A percentile compares a stretch with the other conserved stretches of the same genome.
Evolutionary conservation across 306 rosid species (phyloP).

Genomic region (Delonix regia): DNA sequence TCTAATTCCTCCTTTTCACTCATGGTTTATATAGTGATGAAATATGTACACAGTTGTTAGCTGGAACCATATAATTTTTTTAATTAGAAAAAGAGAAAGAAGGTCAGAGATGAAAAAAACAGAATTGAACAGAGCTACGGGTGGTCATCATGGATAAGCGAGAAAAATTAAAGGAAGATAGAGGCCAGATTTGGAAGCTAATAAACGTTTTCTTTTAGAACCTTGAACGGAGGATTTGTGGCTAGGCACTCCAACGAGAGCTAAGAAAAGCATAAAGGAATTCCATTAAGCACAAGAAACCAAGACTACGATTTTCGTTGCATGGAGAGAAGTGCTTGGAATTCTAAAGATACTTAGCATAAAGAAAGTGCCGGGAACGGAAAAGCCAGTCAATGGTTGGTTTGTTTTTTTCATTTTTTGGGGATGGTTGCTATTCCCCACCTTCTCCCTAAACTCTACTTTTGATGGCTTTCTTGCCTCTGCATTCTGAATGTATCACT

Average conservation of each 20-base stretch:
- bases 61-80: conserved; percentile 13
- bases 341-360: conserved; percentile 60
- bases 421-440: conserved; percentile 45
- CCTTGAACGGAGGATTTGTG: conserved; percentile 47
- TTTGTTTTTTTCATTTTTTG: conserved; percentile 18
- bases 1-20: not conserved
- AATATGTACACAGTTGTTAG: conserved; percentile 1
- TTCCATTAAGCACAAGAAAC: conserved; percentile 70
- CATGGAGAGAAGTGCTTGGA: conserved; percentile 70
- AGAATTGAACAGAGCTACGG: conserved; percentile 12
- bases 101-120: not conserved
- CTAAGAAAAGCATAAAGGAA: conserved; percentile 70
- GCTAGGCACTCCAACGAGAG: conserved; percentile 49
- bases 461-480: conserved; percentile 48
- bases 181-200: conserved; percentile 43
- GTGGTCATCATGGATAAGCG: conserved; percentile 49
- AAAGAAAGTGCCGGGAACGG: conserved; percentile 49
- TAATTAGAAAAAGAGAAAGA: conserved; percentile 6
- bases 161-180: conserved; percentile 40
- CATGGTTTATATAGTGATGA: conserved; percentile 3
- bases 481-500: conserved; percentile 28
- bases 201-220: conserved; percentile 29
- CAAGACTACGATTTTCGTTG: conserved; percentile 47
- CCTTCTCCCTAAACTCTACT: conserved; percentile 54
- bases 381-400: conserved; percentile 48